phyloP scores from a whole-genome alignment of 345 rosid species.

The Geranium brycei region DNA sequence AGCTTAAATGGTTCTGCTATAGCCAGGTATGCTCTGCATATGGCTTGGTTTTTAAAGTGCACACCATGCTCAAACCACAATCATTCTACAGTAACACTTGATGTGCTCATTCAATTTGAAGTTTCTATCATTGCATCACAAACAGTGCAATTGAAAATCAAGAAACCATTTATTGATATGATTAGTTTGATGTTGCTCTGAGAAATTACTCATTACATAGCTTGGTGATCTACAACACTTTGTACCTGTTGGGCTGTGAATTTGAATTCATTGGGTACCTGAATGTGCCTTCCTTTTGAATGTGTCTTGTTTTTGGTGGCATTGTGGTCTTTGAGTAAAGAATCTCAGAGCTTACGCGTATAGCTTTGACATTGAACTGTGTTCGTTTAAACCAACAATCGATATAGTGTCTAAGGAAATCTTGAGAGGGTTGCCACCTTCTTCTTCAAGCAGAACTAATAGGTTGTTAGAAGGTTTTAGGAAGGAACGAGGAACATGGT shows the following conservation, averaged over 20 bases:
- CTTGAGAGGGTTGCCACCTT: slow-evolving; percentile 49
- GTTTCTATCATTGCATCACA: too few species aligned
- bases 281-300: not conserved
- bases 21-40: too few species aligned
- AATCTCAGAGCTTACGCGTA: not conserved
- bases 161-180: not conserved
- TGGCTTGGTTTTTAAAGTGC: too few species aligned
- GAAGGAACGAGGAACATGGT: slow-evolving; percentile 66
- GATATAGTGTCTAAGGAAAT: slow-evolving; percentile 41
- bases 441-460: slow-evolving; percentile 54
- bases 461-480: slow-evolving; percentile 38
- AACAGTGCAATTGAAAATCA: too few species aligned
- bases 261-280: not conserved
- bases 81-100: too few species aligned
- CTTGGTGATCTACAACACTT: too few species aligned
- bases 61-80: too few species aligned
- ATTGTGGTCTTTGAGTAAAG: not conserved
- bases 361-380: not conserved
- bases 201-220: not conserved
- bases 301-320: not conserved
- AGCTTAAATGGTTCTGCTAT: too few species aligned
- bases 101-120: too few species aligned
- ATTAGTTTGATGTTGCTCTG: too few species aligned
- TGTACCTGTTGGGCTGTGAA: not conserved
- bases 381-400: not conserved